phyloP scores from a whole-genome alignment of 1,284 basidiomycete species.

The Papiliotrema fonsecae region DNA sequence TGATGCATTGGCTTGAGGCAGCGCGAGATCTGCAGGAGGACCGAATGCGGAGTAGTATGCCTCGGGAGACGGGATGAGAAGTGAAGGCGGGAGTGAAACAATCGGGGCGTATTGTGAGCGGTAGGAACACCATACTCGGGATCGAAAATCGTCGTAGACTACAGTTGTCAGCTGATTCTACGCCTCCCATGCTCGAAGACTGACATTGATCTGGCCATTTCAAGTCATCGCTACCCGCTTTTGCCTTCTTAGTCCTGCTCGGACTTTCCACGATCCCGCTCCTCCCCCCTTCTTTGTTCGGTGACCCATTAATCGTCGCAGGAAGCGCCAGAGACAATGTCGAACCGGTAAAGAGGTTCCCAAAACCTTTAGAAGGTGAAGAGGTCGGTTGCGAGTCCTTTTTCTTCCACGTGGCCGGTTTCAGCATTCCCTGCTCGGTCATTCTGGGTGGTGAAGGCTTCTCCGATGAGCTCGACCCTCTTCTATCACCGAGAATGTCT shows the following conservation, averaged over 20 bases:
- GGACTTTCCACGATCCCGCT: conserved; percentile 21
- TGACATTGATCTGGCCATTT: conserved; percentile 47
- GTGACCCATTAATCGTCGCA: conserved; percentile 14
- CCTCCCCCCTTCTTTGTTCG: conserved; percentile 15
- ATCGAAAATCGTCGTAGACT: conserved; percentile 87
- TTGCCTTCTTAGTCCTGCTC: conserved; percentile 27
- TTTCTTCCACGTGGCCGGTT: conserved; percentile 29
- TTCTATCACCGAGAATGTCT: conserved; percentile 20
- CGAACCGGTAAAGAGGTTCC: conserved; percentile 43
- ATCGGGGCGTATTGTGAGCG: conserved; percentile 83
- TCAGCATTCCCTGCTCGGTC: conserved; percentile 17
- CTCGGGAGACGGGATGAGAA: conserved; percentile 35
- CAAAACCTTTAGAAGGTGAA: conserved; percentile 25
- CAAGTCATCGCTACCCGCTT: conserved; percentile 34
- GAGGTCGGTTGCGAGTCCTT: conserved; percentile 13
- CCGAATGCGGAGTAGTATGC: conserved; percentile 53
- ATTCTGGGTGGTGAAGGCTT: conserved; percentile 48
- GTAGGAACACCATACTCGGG: conserved; percentile 85
- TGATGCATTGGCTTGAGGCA: conserved; percentile 10
- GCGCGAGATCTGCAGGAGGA: conserved; percentile 48
- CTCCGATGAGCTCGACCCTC: conserved; percentile 51
- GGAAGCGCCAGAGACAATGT: conserved; percentile 27
- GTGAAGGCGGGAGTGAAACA: conserved; percentile 52
- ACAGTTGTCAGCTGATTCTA: conserved; percentile 38
- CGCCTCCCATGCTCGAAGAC: conserved; percentile 8